Conservation (phyloP, 306 rosid genomes). For the Dalbergia oliveri region DNA sequence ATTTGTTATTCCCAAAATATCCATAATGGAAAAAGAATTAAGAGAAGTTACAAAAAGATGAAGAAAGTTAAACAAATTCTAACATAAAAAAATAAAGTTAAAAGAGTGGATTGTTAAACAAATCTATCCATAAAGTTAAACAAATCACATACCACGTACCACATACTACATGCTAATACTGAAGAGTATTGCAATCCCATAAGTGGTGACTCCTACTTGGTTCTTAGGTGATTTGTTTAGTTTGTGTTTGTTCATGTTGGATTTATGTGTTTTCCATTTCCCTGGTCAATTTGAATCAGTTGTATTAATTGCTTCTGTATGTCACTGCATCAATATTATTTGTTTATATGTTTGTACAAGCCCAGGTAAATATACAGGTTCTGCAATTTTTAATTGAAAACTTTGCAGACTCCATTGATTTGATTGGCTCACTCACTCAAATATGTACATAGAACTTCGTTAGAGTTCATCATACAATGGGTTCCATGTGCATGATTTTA, state of each 20-base stretch:
- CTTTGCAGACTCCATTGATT: not conserved
- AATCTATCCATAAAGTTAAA: no score
- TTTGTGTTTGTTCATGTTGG: slow-evolving; percentile 1
- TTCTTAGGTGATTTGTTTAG: not conserved
- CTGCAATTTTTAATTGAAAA: not conserved
- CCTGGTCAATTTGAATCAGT: not conserved
- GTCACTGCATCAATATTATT: not conserved
- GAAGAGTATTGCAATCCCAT: no score
- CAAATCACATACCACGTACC: no score
- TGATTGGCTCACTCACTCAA: slow-evolving; percentile 8
- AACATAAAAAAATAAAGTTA: no score
- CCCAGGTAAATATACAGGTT: not conserved
- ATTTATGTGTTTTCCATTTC: not conserved
- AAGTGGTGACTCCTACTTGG: no score
- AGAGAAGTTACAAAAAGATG: no score
- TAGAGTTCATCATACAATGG: slow-evolving; percentile 19
- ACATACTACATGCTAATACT: no score
- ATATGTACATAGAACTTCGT: slow-evolving; percentile 4
- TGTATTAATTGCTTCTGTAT: slow-evolving; percentile 3
- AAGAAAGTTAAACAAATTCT: no score
- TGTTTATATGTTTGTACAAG: not conserved
- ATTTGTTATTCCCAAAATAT: no score
- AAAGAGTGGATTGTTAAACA: no score
- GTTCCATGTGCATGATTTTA: not conserved
- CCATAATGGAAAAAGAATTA: no score